Percentiles rank a stretch among this genome's conserved stretches.
Evolutionary conservation across 768 basidiomycete species (phyloP).

Genomic region (Lactarius hatsudake): DNA sequence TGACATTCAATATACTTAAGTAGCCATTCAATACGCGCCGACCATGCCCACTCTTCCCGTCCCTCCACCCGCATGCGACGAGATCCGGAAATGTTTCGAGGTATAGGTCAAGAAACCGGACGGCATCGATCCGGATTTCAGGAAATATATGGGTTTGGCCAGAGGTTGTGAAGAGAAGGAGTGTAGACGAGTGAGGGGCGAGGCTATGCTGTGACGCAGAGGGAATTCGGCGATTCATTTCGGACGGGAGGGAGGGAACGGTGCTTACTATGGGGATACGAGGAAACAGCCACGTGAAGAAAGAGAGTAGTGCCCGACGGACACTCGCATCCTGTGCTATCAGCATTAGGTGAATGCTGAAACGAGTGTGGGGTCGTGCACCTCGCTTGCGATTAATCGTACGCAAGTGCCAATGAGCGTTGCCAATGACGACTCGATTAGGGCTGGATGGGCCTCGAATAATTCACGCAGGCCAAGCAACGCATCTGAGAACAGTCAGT

Average conservation of each 20-base stretch:
- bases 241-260: neutral
- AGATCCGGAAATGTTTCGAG: slow-evolving; percentile 65
- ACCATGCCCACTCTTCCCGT: slow-evolving; percentile 50
- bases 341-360: neutral
- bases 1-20: slow-evolving; percentile 71
- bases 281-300: slow-evolving; percentile 72
- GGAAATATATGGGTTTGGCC: slow-evolving; percentile 95
- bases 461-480: slow-evolving; percentile 71
- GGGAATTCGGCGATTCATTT: neutral
- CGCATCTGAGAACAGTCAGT: slow-evolving; percentile 51
- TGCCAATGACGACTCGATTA: slow-evolving; percentile 53
- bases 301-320: slow-evolving; percentile 64
- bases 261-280: slow-evolving; percentile 53
- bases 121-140: slow-evolving; percentile 87
- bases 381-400: slow-evolving; percentile 82
- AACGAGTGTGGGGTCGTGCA: slow-evolving; percentile 35
- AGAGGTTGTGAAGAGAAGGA: slow-evolving; percentile 85
- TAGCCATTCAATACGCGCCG: slow-evolving; percentile 73
- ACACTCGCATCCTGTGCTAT: slow-evolving; percentile 70
- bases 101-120: slow-evolving; percentile 74
- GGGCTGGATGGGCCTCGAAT: slow-evolving; percentile 55
- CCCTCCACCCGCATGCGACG: slow-evolving; percentile 68
- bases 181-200: slow-evolving; percentile 65
- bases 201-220: slow-evolving; percentile 54
- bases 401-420: slow-evolving; percentile 56